Evolutionary conservation across 1,284 basidiomycete species (phyloP), one percentile per base, ranked within the genome.

Genomic region (Leccinum subrobustum): DNA sequence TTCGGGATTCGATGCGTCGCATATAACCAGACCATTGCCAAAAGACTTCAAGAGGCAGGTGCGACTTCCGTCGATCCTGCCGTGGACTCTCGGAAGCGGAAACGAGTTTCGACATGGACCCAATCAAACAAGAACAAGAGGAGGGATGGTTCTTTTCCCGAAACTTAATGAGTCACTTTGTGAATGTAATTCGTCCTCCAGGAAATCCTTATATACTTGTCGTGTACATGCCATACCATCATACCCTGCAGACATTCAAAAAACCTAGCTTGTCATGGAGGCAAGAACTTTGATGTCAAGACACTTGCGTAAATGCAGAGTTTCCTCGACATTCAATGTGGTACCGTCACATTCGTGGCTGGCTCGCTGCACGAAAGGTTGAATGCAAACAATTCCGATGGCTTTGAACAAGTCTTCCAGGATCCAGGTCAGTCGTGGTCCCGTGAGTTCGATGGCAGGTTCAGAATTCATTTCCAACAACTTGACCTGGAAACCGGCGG

Each of bases 381-480:
- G 78, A 2, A 96, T 80, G 64, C 86, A 89, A n/a, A 85, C 79
- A 64, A 81, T 77, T 1, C 85, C 86, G 14, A 93, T 91, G 0
- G 85, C 82, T 52, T 79, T 78, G 76, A 97, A 97, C 57, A 98
- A 80, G 62, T 91, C 88, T 64, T 91, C 84, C 51, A 95, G 77
- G 51, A 95, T 86, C 83, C 88, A 89, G 4, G 84, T 83, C 50
- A 98, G 78, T 44, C 92, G 82, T n/a, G 86, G 81, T 1, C 96
- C 97, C 0, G 93, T 96, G 64, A 98, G 85, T 68, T 96, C 92
- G 65, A 98, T 98, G 58, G 98, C 96, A 2, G 96, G 96, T 67
- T 97, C 96, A 20, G 96, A 89, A 73, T 98, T 98, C 70, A 97
- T 82, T 73, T 98, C 96, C 29, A 98, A 81, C 3, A 98, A 77